Conservation (phyloP, 78 protist species). For the Dictyostelium firmibasis region DNA sequence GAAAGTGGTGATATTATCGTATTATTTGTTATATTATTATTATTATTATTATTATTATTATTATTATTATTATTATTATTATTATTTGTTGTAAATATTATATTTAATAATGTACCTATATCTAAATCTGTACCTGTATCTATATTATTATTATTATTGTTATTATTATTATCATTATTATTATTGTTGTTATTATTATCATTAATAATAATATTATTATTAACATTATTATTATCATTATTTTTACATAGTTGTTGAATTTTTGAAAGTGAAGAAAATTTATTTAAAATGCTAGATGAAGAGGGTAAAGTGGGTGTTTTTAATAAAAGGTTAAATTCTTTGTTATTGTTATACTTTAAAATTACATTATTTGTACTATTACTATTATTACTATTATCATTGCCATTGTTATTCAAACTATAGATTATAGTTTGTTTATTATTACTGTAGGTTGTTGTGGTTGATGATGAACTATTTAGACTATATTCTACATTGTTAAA, state of each 20-base stretch:
- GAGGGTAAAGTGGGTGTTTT: background rate
- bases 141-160: background rate
- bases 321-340: background rate
- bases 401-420: background rate
- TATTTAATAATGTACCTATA: background rate
- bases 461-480: background rate
- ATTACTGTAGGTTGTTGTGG: background rate
- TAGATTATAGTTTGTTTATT: background rate
- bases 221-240: background rate
- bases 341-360: constrained; percentile 37
- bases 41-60: background rate
- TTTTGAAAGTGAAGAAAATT: constrained; percentile 41
- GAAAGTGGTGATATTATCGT: background rate
- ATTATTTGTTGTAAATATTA: background rate
- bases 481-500: constrained; percentile 4
- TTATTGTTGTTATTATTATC: background rate
- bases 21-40: background rate
- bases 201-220: too few species aligned
- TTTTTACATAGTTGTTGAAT: background rate
- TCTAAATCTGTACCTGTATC: background rate
- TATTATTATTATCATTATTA: background rate
- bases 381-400: background rate
- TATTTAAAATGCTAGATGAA: constrained; percentile 24
- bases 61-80: too few species aligned
- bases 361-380: constrained; percentile 10